Evolutionary conservation across 768 basidiomycete genomes (phyloP).

Genomic region (Lentinula sp.): DNA sequence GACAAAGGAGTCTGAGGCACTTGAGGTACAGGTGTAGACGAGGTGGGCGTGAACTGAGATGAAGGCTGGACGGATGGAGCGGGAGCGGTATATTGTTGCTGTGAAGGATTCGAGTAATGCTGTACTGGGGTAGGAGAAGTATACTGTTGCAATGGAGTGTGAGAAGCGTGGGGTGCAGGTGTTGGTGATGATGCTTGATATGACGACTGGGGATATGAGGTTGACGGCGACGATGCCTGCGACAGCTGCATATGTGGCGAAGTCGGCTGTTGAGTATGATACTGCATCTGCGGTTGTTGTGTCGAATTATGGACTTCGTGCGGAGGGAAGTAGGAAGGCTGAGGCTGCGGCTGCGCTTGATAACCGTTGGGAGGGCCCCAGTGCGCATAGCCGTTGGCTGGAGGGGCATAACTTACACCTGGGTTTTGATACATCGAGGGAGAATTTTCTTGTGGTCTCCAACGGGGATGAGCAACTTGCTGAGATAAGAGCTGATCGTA

Average conservation of each 20-base stretch:
- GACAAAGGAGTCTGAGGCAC: slow-evolving; percentile 11
- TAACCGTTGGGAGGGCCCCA: slow-evolving; percentile 24
- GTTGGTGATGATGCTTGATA: slow-evolving; percentile 13
- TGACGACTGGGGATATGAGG: background rate
- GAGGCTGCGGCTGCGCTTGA: slow-evolving; percentile 15
- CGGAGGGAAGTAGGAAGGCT: slow-evolving; percentile 15
- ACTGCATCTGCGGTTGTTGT: slow-evolving; percentile 14
- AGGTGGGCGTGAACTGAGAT: background rate
- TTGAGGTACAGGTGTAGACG: background rate
- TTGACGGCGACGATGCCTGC: slow-evolving; percentile 8
- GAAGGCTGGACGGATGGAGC: background rate
- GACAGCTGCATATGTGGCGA: slow-evolving; percentile 12
- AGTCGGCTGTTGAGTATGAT: slow-evolving; percentile 11
- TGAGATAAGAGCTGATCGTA: slow-evolving; percentile 87
- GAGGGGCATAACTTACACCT: slow-evolving; percentile 16
- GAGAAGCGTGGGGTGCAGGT: slow-evolving; percentile 14
- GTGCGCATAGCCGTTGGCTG: slow-evolving; percentile 23
- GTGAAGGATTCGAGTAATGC: slow-evolving; percentile 18
- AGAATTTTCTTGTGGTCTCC: slow-evolving; percentile 38
- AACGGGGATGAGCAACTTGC: slow-evolving; percentile 69
- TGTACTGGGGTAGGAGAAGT: slow-evolving; percentile 13
- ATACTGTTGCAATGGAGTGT: slow-evolving; percentile 20
- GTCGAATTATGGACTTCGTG: slow-evolving; percentile 7
- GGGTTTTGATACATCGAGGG: slow-evolving; percentile 25
- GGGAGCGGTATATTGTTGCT: slow-evolving; percentile 13